Evolutionary conservation across 352 stramenopile genomes (phyloP), one percentile per base, ranked within the genome.

Genomic region (Pythium sukuiense): DNA sequence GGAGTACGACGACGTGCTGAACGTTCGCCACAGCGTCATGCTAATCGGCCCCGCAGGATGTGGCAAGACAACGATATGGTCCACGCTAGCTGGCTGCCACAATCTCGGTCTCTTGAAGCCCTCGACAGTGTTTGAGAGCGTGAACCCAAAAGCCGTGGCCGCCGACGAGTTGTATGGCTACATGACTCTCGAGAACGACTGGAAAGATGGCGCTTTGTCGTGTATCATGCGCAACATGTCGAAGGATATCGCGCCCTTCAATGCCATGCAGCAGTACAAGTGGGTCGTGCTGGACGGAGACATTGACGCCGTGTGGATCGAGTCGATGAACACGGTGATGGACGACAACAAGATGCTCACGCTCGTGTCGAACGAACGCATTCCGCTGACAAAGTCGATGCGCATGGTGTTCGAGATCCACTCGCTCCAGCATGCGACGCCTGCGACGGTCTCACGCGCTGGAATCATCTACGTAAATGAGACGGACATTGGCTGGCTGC

Each of bases 401-500:
- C 89, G 96, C 32, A 91, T 99, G 71, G 88, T 99, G 16, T 99
- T 99, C 80, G 96, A 99, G 74, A 98, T 99, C 35, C 96, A 97
- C 67, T 98, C 93, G 18, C 76, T 99, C 6, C 93, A 96, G 54
- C 98, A 99, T 60, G 96, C 96, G 13, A 99, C 96, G 1, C 96
- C 96, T 13, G 96, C 96, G 8, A 99, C 96, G 0, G 96, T 99
- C n/a, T 98, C 93, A 8, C 83, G 96, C 20, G 96, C 96, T 18
- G 96, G 96, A 1, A 99, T 99, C 67, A 90, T 99, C 53, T 99
- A 98, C 73, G 96, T 99, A 43, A 98, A 98, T 63, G 95, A 98
- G 54, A 67, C 65, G 0, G 77, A 93, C 39, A 89, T 99, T 61
- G 96, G 95, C 1, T 99, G 95, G 94, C 81, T 88, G 53, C 94